Conservation (phyloP, 371 early-diverging fungal genomes). For the Smittium culicis region DNA sequence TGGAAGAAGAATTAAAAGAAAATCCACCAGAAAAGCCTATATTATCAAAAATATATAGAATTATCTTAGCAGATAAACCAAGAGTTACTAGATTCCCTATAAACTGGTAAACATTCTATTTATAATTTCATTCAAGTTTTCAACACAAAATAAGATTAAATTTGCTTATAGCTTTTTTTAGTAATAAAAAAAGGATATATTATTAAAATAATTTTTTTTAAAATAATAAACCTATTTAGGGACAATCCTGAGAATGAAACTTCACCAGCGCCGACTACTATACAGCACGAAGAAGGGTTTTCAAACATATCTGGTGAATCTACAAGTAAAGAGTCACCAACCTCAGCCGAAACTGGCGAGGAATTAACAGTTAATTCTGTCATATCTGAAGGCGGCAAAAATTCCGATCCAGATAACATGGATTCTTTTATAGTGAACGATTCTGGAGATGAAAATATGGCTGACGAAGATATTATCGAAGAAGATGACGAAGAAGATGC, state of each 20-base stretch:
- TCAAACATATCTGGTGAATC: not conserved
- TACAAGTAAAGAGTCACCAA: constrained; percentile 11
- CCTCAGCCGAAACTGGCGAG: constrained; percentile 5
- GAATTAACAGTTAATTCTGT: no score
- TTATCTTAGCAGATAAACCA: constrained; percentile 84
- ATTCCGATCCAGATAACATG: not conserved
- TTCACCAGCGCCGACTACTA: constrained; percentile 13
- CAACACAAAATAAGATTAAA: no score
- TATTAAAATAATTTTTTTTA: not conserved
- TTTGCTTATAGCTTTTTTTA: not conserved
- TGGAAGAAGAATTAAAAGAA: constrained; percentile 51
- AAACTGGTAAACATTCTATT: constrained; percentile 35
- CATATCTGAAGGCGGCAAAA: constrained; percentile 4
- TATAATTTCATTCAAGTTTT: no score
- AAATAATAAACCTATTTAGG: not conserved
- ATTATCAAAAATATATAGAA: constrained; percentile 59
- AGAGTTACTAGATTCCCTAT: constrained; percentile 77
- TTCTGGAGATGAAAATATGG: constrained; percentile 11
- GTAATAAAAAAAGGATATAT: not conserved
- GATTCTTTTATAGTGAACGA: no score
- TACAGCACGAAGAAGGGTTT: no score
- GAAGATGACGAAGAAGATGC: constrained; percentile 13
- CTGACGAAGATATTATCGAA: constrained; percentile 16
- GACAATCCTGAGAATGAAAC: constrained; percentile 26
- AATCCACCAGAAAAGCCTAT: constrained; percentile 49